Evolutionary conservation across 2,329 filamentous ascomycete genomes (phyloP).

Genomic region (Dothideomycetidae sp.): DNA sequence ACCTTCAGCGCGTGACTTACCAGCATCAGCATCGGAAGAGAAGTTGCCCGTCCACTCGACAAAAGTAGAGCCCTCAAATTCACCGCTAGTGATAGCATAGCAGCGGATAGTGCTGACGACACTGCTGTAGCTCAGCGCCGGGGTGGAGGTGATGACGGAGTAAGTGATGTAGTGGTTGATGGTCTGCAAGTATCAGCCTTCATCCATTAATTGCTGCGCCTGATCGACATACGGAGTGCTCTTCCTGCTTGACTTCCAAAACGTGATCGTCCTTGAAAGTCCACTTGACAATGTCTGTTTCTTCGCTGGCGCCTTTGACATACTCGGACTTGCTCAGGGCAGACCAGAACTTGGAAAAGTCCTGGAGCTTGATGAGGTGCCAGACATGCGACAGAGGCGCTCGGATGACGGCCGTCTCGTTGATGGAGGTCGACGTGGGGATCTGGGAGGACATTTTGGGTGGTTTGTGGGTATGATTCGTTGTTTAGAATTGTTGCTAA

Average conservation of each 20-base stretch:
- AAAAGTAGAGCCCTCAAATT: conserved; percentile 49
- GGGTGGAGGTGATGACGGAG: conserved; percentile 52
- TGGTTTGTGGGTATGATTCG: not conserved
- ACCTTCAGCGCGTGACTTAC: conserved; percentile 39
- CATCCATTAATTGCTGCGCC: not conserved
- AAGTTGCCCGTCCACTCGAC: conserved; percentile 57
- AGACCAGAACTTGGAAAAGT: conserved; percentile 54
- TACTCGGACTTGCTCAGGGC: conserved; percentile 47
- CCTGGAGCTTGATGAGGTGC: conserved; percentile 60
- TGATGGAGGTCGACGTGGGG: conserved; percentile 52
- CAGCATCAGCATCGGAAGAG: conserved; percentile 54
- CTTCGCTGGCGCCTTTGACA: conserved; percentile 46
- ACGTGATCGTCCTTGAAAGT: conserved; percentile 55
- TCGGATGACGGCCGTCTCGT: conserved; percentile 53
- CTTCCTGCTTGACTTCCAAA: conserved; percentile 61
- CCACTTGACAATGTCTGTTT: conserved; percentile 56
- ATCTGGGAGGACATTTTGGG: conserved; percentile 26
- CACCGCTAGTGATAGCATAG: conserved; percentile 52
- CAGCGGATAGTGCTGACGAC: conserved; percentile 53
- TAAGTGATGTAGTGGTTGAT: conserved; percentile 67
- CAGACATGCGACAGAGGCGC: conserved; percentile 51
- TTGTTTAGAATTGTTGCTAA: not conserved
- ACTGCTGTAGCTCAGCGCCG: conserved; percentile 50
- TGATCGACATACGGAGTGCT: conserved; percentile 46
- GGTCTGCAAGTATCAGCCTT: conserved; percentile 28